Evolutionary conservation across 2,329 filamentous ascomycete species (phyloP), one percentile per base, ranked within the genome.

Genomic region (Pezicula radicicola): DNA sequence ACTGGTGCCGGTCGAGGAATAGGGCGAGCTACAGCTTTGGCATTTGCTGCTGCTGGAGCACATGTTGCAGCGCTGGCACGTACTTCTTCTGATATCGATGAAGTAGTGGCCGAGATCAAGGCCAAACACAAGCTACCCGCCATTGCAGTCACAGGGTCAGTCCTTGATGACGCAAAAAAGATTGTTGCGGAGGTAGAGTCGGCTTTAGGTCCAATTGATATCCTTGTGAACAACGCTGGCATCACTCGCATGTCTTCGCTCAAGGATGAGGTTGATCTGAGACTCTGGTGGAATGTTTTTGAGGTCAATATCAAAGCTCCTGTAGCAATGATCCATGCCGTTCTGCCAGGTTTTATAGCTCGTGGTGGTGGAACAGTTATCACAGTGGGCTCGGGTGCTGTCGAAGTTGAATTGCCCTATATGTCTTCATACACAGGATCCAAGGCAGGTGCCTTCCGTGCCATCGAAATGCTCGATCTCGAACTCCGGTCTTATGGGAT

Each of bases 1-100:
- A 71, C 70, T 9, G 67, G 67, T 48, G 65, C 67, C 12, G 63
- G 64, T 41, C 61, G 66, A 41, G 69, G 70, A 18, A 65, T 72
- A 35, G 69, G 68, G 15, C 59, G 64, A 40, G 64, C 63, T 16
- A 63, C 69, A 15, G 68, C 70, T 4, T 57, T 64, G 21, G 67
- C 64, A 25, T 68, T 71, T 41, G 68, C 69, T 13, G 60, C 63
- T 19, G 65, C 66, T 19, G 66, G 67, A 43, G 63, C 66, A 28
- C 59, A 58, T 27, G 60, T 68, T 16, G 60, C 52, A 37, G 51
- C 49, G 30, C 25, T 62, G 16, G 63, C 51, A 10, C 57, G 47
- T 35, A 54, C 36, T 28, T 42, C 44, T 27, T 52, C 39, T 49
- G 55, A 55, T 3, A 51, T 61, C 15, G 55, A 57, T 39, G 35